A percentile compares a stretch with the other conserved stretches of the same genome.
phyloP scores from a whole-genome alignment of 768 basidiomycete species.

The Boletus vinaceobasis region DNA sequence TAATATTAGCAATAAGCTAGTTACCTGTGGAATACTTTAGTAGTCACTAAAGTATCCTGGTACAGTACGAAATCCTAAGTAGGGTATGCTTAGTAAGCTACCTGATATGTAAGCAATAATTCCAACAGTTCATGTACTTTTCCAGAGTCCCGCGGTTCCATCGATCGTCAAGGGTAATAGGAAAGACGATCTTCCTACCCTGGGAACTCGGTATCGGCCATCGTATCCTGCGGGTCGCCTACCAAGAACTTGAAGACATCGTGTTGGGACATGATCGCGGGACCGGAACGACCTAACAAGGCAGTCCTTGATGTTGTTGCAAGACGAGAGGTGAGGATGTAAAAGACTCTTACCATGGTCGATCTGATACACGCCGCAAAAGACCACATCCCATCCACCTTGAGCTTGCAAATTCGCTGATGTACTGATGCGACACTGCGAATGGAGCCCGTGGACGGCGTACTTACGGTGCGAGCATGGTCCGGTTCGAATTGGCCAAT shows the following conservation, averaged over 20 bases:
- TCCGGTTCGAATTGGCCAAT: too few relatives aligned
- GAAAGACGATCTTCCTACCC: constrained; percentile 54
- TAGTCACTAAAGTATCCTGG: too few relatives aligned
- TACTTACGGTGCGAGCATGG: too few relatives aligned
- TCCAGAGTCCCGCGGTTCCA: constrained; percentile 54
- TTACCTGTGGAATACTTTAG: too few relatives aligned
- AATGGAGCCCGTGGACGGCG: too few relatives aligned
- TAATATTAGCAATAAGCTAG: too few relatives aligned
- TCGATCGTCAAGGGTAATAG: constrained; percentile 59
- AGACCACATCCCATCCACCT: constrained; percentile 37
- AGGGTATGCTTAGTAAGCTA: too few relatives aligned
- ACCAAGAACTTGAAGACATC: constrained; percentile 43
- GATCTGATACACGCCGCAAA: constrained; percentile 55
- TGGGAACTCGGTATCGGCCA: constrained; percentile 43
- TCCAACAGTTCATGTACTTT: constrained; percentile 56
- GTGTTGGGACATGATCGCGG: constrained; percentile 38
- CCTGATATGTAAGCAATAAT: too few relatives aligned
- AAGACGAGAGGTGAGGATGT: background rate
- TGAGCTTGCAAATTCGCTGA: too few relatives aligned
- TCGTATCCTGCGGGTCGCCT: constrained; percentile 33
- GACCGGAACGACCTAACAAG: constrained; percentile 49
- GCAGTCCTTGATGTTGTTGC: background rate
- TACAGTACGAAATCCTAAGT: too few relatives aligned
- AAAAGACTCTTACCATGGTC: constrained; percentile 43
- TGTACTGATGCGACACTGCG: too few relatives aligned